Evolutionary conservation across 164 flowering plant genomes (phyloP).

Genomic region (Nelumbo lutea): DNA sequence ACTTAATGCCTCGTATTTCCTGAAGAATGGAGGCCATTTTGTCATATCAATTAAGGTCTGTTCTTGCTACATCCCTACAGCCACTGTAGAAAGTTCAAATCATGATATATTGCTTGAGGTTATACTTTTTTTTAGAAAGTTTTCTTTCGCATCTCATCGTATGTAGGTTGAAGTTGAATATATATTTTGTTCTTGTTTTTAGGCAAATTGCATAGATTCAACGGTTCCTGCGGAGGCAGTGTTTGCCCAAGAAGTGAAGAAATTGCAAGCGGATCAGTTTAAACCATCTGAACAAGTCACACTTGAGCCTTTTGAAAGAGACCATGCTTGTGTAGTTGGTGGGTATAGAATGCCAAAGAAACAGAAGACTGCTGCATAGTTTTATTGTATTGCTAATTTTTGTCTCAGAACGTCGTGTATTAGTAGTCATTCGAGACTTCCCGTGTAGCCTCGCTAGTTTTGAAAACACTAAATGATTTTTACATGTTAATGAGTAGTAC

Average conservation of each 20-base stretch:
- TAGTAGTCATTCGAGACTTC: too few relatives aligned
- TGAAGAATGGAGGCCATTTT: slow-evolving; percentile 92
- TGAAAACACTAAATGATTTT: too few relatives aligned
- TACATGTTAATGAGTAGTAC: too few relatives aligned
- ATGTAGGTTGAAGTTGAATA: too few relatives aligned
- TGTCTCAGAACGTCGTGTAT: neutral
- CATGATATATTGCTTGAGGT: neutral
- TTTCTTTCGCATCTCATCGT: neutral
- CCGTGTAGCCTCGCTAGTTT: too few relatives aligned
- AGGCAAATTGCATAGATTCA: slow-evolving; percentile 96
- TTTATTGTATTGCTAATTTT: neutral
- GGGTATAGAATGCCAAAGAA: slow-evolving; percentile 83
- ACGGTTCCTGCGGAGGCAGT: slow-evolving; percentile 88
- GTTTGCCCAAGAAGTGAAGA: slow-evolving; percentile 82
- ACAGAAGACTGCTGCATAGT: slow-evolving; percentile 38
- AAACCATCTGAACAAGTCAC: slow-evolving; percentile 83
- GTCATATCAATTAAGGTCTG: slow-evolving; percentile 95
- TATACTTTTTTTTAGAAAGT: neutral
- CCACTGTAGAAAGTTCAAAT: too few relatives aligned
- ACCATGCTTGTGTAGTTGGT: slow-evolving; percentile 99
- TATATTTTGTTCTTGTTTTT: neutral
- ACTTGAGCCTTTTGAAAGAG: slow-evolving; percentile 89
- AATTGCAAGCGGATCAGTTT: slow-evolving; percentile 75
- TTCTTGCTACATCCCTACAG: neutral
- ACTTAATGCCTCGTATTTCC: slow-evolving; percentile 81